A percentile compares a stretch with the other conserved stretches of the same genome.
Evolutionary conservation across 371 early-diverging fungal species (phyloP).

Genomic region (Rhizopus sp.): DNA sequence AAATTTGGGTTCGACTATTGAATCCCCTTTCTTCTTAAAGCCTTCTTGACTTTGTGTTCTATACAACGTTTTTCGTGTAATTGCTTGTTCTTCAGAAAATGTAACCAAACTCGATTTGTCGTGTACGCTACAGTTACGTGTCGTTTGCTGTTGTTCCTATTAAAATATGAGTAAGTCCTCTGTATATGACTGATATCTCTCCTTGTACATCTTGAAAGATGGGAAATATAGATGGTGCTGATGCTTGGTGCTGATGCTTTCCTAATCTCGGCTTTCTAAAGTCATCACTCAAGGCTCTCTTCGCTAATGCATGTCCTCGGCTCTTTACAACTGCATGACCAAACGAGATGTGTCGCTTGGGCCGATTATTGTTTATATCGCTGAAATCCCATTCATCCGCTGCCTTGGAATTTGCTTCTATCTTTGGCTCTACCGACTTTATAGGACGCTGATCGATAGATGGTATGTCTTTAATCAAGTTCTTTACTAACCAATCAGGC

Average conservation of each 20-base stretch:
- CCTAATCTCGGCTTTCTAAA: slow-evolving; percentile 10
- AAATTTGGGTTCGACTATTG: slow-evolving; percentile 7
- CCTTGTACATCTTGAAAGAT: slow-evolving; percentile 1
- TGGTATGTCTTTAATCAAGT: slow-evolving; percentile 64
- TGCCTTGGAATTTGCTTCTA: slow-evolving; percentile 12
- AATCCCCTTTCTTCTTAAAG: slow-evolving; percentile 6
- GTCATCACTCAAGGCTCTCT: slow-evolving; percentile 26
- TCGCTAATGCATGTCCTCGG: slow-evolving; percentile 1
- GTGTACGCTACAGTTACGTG: slow-evolving; percentile 18
- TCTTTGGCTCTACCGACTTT: slow-evolving; percentile 36
- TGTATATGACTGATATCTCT: too few relatives aligned
- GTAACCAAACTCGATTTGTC: slow-evolving; percentile 20
- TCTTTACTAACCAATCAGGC: slow-evolving; percentile 64
- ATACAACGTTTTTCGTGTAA: slow-evolving; percentile 13
- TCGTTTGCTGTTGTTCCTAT: slow-evolving; percentile 8
- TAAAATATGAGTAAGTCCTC: too few relatives aligned
- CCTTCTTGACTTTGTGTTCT: slow-evolving; percentile 26
- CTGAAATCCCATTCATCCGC: slow-evolving; percentile 53
- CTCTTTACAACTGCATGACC: slow-evolving; percentile 45
- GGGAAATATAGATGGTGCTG: slow-evolving; percentile 10
- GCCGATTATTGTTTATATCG: slow-evolving; percentile 20
- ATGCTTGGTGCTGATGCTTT: slow-evolving; percentile 16
- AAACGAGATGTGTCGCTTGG: slow-evolving; percentile 51
- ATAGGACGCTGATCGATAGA: slow-evolving; percentile 66
- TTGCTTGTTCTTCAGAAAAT: slow-evolving; percentile 22